A percentile compares a stretch with the other conserved stretches of the same genome.
Conservation (phyloP, 164 flowering plant genomes). For the Stephania cephalantha region DNA sequence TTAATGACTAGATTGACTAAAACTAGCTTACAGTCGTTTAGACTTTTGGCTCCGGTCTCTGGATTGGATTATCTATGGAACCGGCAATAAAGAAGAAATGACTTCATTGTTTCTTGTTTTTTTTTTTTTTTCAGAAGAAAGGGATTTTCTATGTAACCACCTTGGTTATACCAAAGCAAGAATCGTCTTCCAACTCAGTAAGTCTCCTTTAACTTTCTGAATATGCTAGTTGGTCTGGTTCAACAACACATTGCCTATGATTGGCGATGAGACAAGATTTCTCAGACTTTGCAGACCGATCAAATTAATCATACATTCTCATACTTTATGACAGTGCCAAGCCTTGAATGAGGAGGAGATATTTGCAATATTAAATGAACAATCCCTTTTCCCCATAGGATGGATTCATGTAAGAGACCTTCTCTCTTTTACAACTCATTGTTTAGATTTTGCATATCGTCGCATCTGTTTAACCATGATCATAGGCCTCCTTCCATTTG, state of each 20-base stretch:
- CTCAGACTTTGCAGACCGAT: background rate
- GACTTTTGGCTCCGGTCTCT: background rate
- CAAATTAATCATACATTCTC: slow-evolving; percentile 8
- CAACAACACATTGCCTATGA: slow-evolving; percentile 1
- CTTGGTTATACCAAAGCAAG: slow-evolving; percentile 77
- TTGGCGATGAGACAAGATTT: background rate
- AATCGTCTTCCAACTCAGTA: slow-evolving; percentile 53
- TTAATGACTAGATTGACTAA: background rate
- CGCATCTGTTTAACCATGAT: background rate
- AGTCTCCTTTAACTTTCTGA: slow-evolving; percentile 14
- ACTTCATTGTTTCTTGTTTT: background rate
- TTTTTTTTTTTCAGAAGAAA: slow-evolving; percentile 34
- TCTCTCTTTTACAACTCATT: background rate
- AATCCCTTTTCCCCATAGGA: slow-evolving; percentile 67
- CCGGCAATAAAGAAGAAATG: background rate
- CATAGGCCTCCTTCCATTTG: background rate
- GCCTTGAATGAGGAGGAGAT: slow-evolving; percentile 75
- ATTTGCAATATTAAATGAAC: slow-evolving; percentile 54
- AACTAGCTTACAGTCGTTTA: background rate
- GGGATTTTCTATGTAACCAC: slow-evolving; percentile 56
- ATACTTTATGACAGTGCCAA: slow-evolving; percentile 48
- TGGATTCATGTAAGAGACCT: slow-evolving; percentile 72
- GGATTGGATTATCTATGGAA: background rate
- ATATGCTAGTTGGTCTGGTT: slow-evolving; percentile 1
- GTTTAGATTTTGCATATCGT: background rate